Evolutionary conservation across 1,139 yeast species (phyloP).

Genomic region (Pichia sp.): DNA sequence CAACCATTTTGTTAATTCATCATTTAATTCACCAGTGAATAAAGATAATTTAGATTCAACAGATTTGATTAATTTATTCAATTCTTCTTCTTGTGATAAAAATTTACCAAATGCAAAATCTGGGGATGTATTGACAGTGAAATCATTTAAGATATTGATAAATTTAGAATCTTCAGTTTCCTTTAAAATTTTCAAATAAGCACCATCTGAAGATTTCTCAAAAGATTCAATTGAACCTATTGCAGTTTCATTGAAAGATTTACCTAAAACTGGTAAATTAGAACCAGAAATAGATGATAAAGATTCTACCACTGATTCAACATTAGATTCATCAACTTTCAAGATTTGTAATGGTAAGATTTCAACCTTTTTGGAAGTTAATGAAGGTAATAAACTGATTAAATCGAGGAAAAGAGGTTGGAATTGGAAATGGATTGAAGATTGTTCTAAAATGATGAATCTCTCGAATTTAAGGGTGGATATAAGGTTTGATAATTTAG

Average conservation of each 20-base stretch:
- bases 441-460: conserved; percentile 61
- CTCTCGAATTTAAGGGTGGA: conserved; percentile 7
- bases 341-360: conserved; percentile 57
- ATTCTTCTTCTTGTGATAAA: conserved; percentile 49
- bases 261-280: conserved; percentile 56
- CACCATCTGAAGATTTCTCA: conserved; percentile 52
- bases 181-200: conserved; percentile 65
- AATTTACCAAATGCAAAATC: conserved; percentile 84
- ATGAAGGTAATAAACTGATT: conserved; percentile 47
- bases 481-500: conserved; percentile 35
- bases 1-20: conserved; percentile 65
- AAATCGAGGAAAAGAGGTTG: conserved; percentile 68
- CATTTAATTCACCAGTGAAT: conserved; percentile 38
- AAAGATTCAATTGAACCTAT: conserved; percentile 31
- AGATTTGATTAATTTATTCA: conserved; percentile 38
- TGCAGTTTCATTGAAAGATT: conserved; percentile 16
- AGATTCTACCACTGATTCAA: conserved; percentile 39
- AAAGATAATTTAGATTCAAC: conserved; percentile 42
- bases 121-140: conserved; percentile 55
- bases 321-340: conserved; percentile 37
- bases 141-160: conserved; percentile 41
- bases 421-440: conserved; percentile 47
- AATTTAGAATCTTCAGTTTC: conserved; percentile 47
- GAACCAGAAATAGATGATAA: conserved; percentile 47
- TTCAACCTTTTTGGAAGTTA: conserved; percentile 34